Base-by-base conservation (phyloP, 1,139 yeast species). In the Saccharomycopsis crataegensis region DNA sequence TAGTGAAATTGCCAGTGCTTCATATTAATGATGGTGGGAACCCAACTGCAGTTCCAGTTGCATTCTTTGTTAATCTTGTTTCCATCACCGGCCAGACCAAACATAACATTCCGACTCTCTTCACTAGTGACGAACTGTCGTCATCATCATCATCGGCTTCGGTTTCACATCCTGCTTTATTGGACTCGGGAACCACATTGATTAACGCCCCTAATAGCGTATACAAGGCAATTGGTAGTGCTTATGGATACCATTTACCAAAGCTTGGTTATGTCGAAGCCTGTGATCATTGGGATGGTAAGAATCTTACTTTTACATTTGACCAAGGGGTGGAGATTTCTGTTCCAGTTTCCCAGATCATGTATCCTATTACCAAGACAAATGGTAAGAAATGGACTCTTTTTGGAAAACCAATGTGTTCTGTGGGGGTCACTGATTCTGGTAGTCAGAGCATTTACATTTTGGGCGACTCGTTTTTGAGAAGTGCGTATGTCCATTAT, bases 111-210 rank as follows among this genome's bases (percentile, higher is more conserved):
- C 38, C 9, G n/a, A n/a, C 32, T 9, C n/a, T 22, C 9, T 32
- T 17, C 34, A 31, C 32, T 8, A 41, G 28, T 16, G 44, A 46
- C 12, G 17, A 32, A 14, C 73, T 75, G 32, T 60, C 66, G 60
- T 67, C 61, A 49, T 59, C n/a, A n/a, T n/a, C n/a, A n/a, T n/a
- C n/a, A n/a, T n/a, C n/a, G 63, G 1, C 57, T 62, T 16, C 59
- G 62, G 12, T 56, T 61, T 28, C 60, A 59, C 49, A 76, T 68
- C 69, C 78, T 1, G 86, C 82, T 3, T 65, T 81, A 46, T 66
- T 85, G 46, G 93, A 85, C 66, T 78, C 88, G 1, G 93, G 93
- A 46, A 78, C 90, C 5, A 79, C 90, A 1, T 66, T 79, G 49
- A 72, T 84, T 5, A 76, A 74, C 59, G 66, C 82, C 1, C 86